A percentile compares a stretch with the other conserved stretches of the same genome.
Evolutionary conservation across 1,284 basidiomycete species (phyloP).

Genomic region (Ganoderma lingzhi): DNA sequence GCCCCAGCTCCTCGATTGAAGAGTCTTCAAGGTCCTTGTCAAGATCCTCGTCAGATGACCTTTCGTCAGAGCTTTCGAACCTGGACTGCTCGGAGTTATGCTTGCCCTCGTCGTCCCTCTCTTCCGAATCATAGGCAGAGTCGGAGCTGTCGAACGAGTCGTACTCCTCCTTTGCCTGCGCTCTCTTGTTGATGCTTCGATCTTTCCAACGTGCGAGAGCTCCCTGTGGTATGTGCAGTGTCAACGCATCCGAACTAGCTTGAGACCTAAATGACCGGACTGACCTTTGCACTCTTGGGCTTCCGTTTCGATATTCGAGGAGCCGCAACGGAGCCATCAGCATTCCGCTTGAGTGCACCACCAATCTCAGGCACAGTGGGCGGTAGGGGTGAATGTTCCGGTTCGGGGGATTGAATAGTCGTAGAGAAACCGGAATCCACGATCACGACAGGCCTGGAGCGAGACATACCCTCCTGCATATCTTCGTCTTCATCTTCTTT

Average conservation of each 20-base stretch:
- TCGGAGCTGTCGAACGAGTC: constrained; percentile 81
- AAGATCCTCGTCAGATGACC: neutral
- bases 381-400: neutral
- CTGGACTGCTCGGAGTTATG: constrained; percentile 25
- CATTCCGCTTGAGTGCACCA: constrained; percentile 63
- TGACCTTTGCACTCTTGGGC: constrained; percentile 52
- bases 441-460: constrained; percentile 39
- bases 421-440: constrained; percentile 42
- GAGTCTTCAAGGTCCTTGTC: neutral
- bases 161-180: constrained; percentile 42
- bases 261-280: constrained; percentile 19
- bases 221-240: constrained; percentile 11
- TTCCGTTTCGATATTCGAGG: constrained; percentile 56
- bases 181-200: constrained; percentile 10
- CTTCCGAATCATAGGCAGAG: constrained; percentile 63
- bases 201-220: constrained; percentile 44
- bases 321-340: constrained; percentile 60
- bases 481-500: constrained; percentile 16
- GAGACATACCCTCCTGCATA: constrained; percentile 31
- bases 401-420: constrained; percentile 15
- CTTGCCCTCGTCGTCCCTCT: constrained; percentile 44
- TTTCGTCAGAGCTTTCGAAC: constrained; percentile 7
- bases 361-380: constrained; percentile 49
- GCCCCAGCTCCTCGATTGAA: constrained; percentile 18
- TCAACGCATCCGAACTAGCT: neutral